Evolutionary conservation across 2,329 filamentous ascomycete species (phyloP).

Genomic region (Neofusicoccum umdonicola): DNA sequence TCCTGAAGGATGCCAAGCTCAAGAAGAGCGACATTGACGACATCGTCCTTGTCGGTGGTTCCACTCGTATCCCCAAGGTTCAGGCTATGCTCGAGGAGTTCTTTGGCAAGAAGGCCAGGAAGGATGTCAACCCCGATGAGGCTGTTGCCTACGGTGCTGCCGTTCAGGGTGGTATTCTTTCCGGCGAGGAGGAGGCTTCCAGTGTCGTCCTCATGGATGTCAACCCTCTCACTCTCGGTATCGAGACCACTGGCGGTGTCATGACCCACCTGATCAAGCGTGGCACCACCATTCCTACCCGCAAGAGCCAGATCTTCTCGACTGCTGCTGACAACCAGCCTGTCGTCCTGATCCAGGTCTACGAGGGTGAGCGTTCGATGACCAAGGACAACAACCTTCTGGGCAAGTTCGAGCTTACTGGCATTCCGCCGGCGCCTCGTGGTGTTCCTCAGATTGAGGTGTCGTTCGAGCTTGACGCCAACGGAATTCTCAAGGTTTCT

Average conservation of each 20-base stretch:
- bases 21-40: conserved; percentile 95
- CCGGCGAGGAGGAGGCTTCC: conserved; percentile 78
- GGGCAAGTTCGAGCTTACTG: conserved; percentile 96
- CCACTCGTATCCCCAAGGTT: conserved; percentile 98
- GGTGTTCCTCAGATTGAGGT: conserved; percentile 98
- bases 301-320: conserved; percentile 97
- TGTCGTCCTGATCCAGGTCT: conserved; percentile 92
- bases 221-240: conserved; percentile 93
- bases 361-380: conserved; percentile 87
- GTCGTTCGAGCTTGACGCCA: conserved; percentile 95
- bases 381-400: conserved; percentile 97
- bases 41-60: conserved; percentile 97
- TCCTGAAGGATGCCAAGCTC: conserved; percentile 95
- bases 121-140: conserved; percentile 99
- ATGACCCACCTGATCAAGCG: conserved; percentile 97
- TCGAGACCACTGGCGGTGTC: conserved; percentile 94
- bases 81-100: conserved; percentile 91
- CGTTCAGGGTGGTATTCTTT: conserved; percentile 93
- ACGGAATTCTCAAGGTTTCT: conserved; percentile 95
- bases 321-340: conserved; percentile 96
- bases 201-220: conserved; percentile 93
- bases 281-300: conserved; percentile 91
- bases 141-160: conserved; percentile 97
- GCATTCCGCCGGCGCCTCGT: conserved; percentile 90
- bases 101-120: conserved; percentile 97